Evolutionary conservation across 2,329 filamentous ascomycete genomes (phyloP), one percentile per base, ranked within the genome.

Genomic region (Ceratocystis alfenasii): DNA sequence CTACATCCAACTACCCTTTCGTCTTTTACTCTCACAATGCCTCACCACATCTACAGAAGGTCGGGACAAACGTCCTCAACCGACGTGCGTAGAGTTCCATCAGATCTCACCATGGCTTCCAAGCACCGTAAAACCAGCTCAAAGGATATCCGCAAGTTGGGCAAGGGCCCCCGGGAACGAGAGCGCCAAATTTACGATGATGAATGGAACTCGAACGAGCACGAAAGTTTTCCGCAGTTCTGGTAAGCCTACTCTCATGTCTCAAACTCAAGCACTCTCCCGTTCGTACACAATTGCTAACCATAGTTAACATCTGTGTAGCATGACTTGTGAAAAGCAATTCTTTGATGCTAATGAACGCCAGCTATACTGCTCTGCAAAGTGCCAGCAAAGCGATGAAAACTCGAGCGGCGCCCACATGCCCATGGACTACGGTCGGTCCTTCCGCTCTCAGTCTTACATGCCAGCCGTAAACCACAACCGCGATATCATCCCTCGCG

Each of bases 291-390:
- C 61, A 65, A 57, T 67, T 65, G 44, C 66, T 70, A 59, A 59
- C 17, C 25, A 17, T 57, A n/a, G 8, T 8, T 5, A 28, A n/a
- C n/a, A n/a, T 12, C 55, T 25, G 55, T 25, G 6, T 25, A 87
- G 84, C 74, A 86, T 86, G 83, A 81, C 79, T 8, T 87, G 84
- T 73, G 84, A 86, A 73, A 86, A 86, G 75, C 83, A 86, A 74
- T 86, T 86, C 72, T 74, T 84, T 28, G 79, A 83, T 62, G 76
- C 79, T 50, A 80, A 83, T 71, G 82, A 82, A 70, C 80, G 78
- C 68, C 78, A 79, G 68, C 74, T 86, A 55, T 87, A 86, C 75
- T 87, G 84, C 74, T 86, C 84, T 46, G 83, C 86, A 69, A 84
- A 81, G 48, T 85, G 82, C 73, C 82, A 81, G 62, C 76, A 78